phyloP scores from a whole-genome alignment of 768 basidiomycete genomes.

The Suillus decipiens region DNA sequence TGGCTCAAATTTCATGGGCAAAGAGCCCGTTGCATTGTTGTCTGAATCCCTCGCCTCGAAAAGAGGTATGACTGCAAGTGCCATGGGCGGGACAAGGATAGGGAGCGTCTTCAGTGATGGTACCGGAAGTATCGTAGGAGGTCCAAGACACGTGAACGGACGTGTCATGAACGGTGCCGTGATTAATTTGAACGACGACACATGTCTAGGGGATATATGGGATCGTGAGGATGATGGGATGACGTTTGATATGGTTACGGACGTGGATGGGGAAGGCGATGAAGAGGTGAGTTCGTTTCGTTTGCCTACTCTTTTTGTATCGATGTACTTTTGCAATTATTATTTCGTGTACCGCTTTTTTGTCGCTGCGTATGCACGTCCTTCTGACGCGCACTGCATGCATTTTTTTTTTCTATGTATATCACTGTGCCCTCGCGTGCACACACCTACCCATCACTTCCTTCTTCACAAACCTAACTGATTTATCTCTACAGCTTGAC shows the following conservation, averaged over 20 bases:
- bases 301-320: background rate
- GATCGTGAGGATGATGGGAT: constrained; percentile 57
- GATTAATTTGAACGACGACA: constrained; percentile 21
- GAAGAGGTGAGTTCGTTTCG: constrained; percentile 55
- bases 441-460: background rate
- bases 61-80: background rate
- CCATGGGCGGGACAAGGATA: background rate
- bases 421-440: background rate
- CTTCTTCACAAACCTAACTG: background rate
- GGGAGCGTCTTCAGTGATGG: constrained; percentile 3
- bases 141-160: constrained; percentile 1
- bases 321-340: background rate
- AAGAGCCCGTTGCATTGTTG: constrained; percentile 17
- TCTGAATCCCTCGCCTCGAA: constrained; percentile 19
- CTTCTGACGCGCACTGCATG: background rate
- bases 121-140: background rate
- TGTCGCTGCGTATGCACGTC: constrained; percentile 12
- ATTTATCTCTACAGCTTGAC: constrained; percentile 40
- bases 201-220: constrained; percentile 31
- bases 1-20: background rate
- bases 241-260: constrained; percentile 72
- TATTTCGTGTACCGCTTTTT: background rate
- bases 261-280: constrained; percentile 62
- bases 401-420: background rate
- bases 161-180: constrained; percentile 19